Conservation (phyloP, 352 stramenopile species). For the Peronospora farinosa region DNA sequence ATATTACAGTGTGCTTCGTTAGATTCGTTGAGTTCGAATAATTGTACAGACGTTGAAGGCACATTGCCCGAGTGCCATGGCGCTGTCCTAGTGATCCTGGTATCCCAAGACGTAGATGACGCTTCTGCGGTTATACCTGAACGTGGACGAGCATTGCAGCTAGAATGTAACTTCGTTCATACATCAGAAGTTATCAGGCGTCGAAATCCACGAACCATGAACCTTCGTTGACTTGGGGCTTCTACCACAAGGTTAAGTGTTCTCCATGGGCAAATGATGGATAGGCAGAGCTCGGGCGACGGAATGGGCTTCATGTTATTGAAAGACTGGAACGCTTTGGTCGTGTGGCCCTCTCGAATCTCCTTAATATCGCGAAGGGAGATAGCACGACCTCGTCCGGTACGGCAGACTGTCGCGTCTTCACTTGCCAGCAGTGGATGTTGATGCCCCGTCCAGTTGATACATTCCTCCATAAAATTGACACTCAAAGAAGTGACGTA, state of each 20-base stretch:
- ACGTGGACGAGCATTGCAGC: neutral
- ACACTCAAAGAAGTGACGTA: constrained; percentile 40
- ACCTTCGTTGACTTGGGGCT: constrained; percentile 41
- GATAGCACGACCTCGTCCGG: constrained; percentile 25
- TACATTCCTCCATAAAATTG: constrained; percentile 48
- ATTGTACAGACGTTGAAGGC: neutral
- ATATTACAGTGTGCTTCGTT: constrained; percentile 12
- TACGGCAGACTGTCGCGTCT: neutral
- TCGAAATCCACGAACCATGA: constrained; percentile 44
- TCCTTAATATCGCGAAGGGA: constrained; percentile 45
- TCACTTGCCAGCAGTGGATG: constrained; percentile 9
- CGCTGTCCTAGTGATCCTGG: neutral
- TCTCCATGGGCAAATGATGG: constrained; percentile 51
- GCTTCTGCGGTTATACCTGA: neutral
- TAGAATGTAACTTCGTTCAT: neutral
- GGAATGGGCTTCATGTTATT: constrained; percentile 25
- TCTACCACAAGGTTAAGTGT: constrained; percentile 60
- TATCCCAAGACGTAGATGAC: neutral
- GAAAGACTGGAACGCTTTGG: constrained; percentile 38
- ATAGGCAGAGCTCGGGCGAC: constrained; percentile 42
- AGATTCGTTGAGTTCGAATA: neutral
- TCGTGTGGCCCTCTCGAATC: constrained; percentile 46
- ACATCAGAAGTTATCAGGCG: constrained; percentile 13
- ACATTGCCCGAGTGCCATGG: neutral
- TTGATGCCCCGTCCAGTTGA: constrained; percentile 50